Evolutionary conservation across 2,329 filamentous ascomycete genomes (phyloP).

Genomic region (Periconia sp.): DNA sequence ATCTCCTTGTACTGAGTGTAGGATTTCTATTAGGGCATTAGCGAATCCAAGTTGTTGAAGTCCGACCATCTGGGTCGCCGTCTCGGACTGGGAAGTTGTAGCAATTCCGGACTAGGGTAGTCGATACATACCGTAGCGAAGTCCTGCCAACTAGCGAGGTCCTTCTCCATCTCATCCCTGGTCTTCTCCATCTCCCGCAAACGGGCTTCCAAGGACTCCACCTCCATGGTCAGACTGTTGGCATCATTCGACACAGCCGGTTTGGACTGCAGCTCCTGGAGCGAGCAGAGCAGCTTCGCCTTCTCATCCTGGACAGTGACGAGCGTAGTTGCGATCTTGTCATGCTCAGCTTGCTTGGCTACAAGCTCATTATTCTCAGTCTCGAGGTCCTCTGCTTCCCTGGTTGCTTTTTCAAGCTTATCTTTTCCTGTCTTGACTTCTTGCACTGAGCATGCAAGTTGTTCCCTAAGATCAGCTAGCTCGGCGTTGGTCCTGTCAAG

Average conservation of each 20-base stretch:
- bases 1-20: constrained; percentile 34
- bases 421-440: constrained; percentile 8
- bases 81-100: too few species aligned
- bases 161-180: background rate
- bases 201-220: background rate
- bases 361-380: constrained; percentile 21
- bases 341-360: constrained; percentile 12
- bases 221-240: background rate
- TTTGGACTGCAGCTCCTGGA: constrained; percentile 4
- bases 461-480: constrained; percentile 12
- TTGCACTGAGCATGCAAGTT: constrained; percentile 3
- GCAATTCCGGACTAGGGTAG: too few species aligned
- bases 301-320: constrained; percentile 5
- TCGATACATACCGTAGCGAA: constrained; percentile 25
- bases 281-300: constrained; percentile 2
- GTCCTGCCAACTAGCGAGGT: constrained; percentile 25
- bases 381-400: constrained; percentile 18
- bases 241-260: background rate
- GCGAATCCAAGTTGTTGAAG: background rate
- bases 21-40: constrained; percentile 22
- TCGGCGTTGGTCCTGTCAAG: constrained; percentile 15
- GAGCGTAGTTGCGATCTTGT: background rate
- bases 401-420: constrained; percentile 16
- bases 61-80: too few species aligned
- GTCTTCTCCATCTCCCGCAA: background rate